Evolutionary conservation across 176 grass and related monocot genomes (phyloP), one percentile per base, ranked within the genome.

Genomic region (Bolboschoenus planiculmis): DNA sequence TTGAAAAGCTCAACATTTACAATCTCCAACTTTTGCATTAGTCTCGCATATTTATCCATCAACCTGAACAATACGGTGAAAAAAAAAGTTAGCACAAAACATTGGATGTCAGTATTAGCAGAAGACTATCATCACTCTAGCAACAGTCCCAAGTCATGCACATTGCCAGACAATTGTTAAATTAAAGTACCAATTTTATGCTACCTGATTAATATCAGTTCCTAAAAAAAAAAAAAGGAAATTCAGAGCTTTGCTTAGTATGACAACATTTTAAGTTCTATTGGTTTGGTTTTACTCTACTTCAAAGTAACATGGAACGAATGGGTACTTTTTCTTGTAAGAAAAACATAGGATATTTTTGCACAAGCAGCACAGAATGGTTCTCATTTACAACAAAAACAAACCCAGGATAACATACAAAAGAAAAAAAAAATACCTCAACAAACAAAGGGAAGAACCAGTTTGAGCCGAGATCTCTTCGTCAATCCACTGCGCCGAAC

Each of bases 31-130:
- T 99, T 99, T 83, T 99, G 96, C 90, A 99, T 99, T 50, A 99
- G 80, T 84, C 96, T 99, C 36, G 96, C 92, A 44, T 99, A 99
- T 89, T 99, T 99, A 82, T 99, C 96, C 92, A 99, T 95, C 89
- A 99, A 93, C 87, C 96, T 99, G 84, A 91, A 90, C 72, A 80
- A 40, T 2, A 50, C 37, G 23, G 9, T 43, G 44, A 44, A 42
- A 36, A 24, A 43, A 34, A 20, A 72, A 13, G 4, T 68, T 51
- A 11, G 24, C 4, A 33, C 42, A 18, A 26, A 33, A 51, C 5
- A 50, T 23, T 15, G 14, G 72, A 75, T 31, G 44, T 75, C 43
- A 75, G 48, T 31, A 50, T 31, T 76, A 30, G 72, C 72, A 76
- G 27, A 33, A 50, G 24, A 76, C 26, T 48, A 51, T 51, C 43